Evolutionary conservation across 306 rosid species (phyloP).

Genomic region (Castanospermum australe): DNA sequence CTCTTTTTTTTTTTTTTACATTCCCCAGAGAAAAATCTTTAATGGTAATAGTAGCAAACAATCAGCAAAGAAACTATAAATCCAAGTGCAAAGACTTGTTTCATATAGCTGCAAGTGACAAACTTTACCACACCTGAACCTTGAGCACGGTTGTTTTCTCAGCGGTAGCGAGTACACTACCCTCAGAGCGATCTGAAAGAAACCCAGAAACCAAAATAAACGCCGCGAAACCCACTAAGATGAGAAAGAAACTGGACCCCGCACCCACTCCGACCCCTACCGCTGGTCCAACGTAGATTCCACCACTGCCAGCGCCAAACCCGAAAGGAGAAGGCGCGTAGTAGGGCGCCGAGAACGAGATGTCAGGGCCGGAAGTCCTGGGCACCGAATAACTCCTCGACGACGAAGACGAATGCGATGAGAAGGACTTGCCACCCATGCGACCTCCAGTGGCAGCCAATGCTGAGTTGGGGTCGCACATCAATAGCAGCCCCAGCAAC

Average conservation of each 20-base stretch:
- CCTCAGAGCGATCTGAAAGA: slow-evolving; percentile 62
- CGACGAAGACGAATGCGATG: slow-evolving; percentile 44
- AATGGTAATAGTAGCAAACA: not conserved
- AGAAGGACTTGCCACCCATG: slow-evolving; percentile 59
- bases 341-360: slow-evolving; percentile 57
- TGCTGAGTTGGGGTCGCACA: slow-evolving; percentile 53
- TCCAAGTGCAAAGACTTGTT: not conserved
- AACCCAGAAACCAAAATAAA: slow-evolving; percentile 67
- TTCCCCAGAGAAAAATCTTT: not conserved
- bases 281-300: slow-evolving; percentile 60
- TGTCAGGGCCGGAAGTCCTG: slow-evolving; percentile 30
- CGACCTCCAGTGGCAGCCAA: slow-evolving; percentile 71
- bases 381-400: slow-evolving; percentile 64
- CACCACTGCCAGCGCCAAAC: slow-evolving; percentile 43
- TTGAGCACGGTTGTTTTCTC: slow-evolving; percentile 61
- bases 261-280: slow-evolving; percentile 66
- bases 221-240: slow-evolving; percentile 64
- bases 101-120: not conserved
- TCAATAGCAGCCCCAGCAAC: slow-evolving; percentile 49
- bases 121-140: slow-evolving; percentile 48
- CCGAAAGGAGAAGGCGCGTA: slow-evolving; percentile 67
- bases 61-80: not conserved
- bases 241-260: slow-evolving; percentile 58
- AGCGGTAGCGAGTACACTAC: slow-evolving; percentile 54
- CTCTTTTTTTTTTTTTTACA: too few species aligned